Evolutionary conservation across 2,329 filamentous ascomycete genomes (phyloP).

Genomic region (Neonectria hederae): DNA sequence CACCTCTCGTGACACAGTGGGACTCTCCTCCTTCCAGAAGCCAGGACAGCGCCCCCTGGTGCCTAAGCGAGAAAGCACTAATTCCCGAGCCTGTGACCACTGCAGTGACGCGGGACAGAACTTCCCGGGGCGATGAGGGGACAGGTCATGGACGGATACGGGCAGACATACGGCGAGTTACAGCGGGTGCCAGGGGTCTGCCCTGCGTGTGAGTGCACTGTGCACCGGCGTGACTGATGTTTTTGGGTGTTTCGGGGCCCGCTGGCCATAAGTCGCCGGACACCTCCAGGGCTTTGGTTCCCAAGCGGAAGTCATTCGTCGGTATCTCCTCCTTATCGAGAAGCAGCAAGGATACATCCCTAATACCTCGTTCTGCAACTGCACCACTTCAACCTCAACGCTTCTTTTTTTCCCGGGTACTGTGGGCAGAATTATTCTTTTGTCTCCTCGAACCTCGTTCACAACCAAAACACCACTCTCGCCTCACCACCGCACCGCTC

Average conservation of each 20-base stretch:
- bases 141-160: background rate
- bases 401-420: conserved; percentile 15
- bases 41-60: conserved; percentile 9
- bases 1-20: conserved; percentile 19
- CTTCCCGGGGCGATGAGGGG: conserved; percentile 3
- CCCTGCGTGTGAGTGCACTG: conserved; percentile 4
- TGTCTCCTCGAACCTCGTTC: conserved; percentile 23
- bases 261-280: conserved; percentile 1
- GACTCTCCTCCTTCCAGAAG: conserved; percentile 31
- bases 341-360: conserved; percentile 5
- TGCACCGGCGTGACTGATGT: conserved; percentile 2
- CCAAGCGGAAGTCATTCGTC: conserved; percentile 4
- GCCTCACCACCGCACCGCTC: conserved; percentile 11
- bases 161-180: conserved; percentile 1
- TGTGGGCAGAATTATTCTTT: conserved; percentile 29
- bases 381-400: conserved; percentile 17
- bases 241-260: background rate
- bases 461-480: conserved; percentile 26
- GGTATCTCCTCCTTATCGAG: background rate
- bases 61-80: conserved; percentile 8
- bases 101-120: conserved; percentile 7
- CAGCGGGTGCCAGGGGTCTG: conserved; percentile 16
- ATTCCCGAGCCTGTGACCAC: conserved; percentile 1
- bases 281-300: conserved; percentile 13
- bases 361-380: conserved; percentile 7